These are phyloP conservation scores for Penicillium aurantiogriseum DNA, from an alignment of 2,329 filamentous ascomycete species.

Conservation along the genomic window DNA sequence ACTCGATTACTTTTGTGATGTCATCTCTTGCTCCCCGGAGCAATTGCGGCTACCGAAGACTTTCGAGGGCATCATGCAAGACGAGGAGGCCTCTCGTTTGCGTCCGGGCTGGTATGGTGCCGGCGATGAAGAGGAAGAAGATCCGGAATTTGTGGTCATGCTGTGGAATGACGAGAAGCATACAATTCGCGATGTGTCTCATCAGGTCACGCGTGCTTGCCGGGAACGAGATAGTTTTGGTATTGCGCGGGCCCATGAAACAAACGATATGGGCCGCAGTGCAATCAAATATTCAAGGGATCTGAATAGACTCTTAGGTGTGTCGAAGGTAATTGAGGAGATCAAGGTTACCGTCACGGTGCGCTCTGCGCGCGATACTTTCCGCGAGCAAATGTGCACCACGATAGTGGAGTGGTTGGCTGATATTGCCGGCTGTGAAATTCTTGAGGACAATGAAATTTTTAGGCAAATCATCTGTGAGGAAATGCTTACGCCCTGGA, in stretches of 20 bases:
- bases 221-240: conserved; percentile 68
- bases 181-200: conserved; percentile 83
- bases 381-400: conserved; percentile 98
- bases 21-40: conserved; percentile 96
- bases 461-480: conserved; percentile 82
- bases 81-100: conserved; percentile 77
- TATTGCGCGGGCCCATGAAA: conserved; percentile 75
- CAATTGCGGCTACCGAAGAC: conserved; percentile 86
- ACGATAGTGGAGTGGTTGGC: conserved; percentile 94
- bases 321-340: conserved; percentile 84
- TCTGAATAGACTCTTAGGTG: conserved; percentile 68
- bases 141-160: conserved; percentile 77
- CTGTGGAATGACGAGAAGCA: conserved; percentile 99
- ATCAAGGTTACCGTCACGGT: conserved; percentile 97
- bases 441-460: conserved; percentile 75
- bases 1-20: conserved; percentile 94
- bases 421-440: conserved; percentile 86
- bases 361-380: conserved; percentile 87
- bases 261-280: conserved; percentile 82
- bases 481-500: conserved; percentile 85
- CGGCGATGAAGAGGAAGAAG: conserved; percentile 60
- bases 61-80: conserved; percentile 72
- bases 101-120: conserved; percentile 69
- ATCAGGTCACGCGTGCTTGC: conserved; percentile 89
- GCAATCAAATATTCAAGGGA: conserved; percentile 75